Base-by-base conservation (phyloP, 2,329 filamentous ascomycete species). In the Fusarium humuli region DNA sequence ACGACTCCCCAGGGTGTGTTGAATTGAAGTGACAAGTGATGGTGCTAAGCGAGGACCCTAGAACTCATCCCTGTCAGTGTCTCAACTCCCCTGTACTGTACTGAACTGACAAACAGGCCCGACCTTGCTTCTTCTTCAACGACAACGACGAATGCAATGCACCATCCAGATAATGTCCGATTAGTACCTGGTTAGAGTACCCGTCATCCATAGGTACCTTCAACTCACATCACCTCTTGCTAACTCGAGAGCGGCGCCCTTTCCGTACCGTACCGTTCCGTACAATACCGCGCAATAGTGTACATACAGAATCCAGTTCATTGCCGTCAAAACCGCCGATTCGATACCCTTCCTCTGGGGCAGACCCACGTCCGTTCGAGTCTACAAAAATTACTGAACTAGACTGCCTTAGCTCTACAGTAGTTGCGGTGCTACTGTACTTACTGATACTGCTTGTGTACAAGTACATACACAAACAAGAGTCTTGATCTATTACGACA, bases 261-360 rank as follows among this genome's bases (percentile, higher is more conserved):
- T n/a, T 13, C 34, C 34, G 23, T 53, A 20, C 12, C 48, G 18
- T 52, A 52, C 27, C 34, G 22, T 40, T 27, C 59, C n/a, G 20
- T 32, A 59, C 41, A 42, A 27, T 20, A 44, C 48, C 30, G 40
- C 22, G 40, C 40, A 57, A 18, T 30, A 29, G 18, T 22, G 34
- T 29, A 29, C 27, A n/a, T n/a, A 56, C 30, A 14, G 27, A 16
- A 55, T 56, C 27, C 41, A 30, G 50, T 23, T 47, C 57, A 57
- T 22, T 57, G 40, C 56, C 60, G 20, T 50, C 55, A 69, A 71
- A 71, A 64, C 68, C 68, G 52, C 68, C 65, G 65, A 71, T 71
- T 71, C 60, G 68, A 69, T 71, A 66, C 60, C 68, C 53, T 71
- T 68, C 65, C 37, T 60, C 53, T 71, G 65, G 68, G 61, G 65